phyloP scores from a whole-genome alignment of 2,329 filamentous ascomycete genomes.

The Trichoderma breve region DNA sequence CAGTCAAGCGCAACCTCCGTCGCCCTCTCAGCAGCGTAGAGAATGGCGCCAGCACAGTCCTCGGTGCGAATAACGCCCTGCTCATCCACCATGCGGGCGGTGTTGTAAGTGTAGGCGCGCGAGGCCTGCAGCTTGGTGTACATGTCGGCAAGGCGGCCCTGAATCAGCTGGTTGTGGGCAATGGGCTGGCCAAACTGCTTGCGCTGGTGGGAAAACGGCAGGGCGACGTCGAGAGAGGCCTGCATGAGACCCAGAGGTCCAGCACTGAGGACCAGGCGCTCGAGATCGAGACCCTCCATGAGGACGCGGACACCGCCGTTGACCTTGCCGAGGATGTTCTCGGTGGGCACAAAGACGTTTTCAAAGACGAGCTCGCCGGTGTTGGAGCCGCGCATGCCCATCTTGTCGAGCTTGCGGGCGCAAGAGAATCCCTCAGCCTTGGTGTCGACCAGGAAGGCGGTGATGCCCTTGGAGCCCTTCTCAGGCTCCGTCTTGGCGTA shows the following conservation, averaged over 20 bases:
- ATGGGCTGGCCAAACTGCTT: constrained; percentile 87
- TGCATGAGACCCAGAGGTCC: constrained; percentile 95
- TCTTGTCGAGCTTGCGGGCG: constrained; percentile 90
- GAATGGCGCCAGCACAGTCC: constrained; percentile 90
- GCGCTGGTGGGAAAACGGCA: constrained; percentile 86
- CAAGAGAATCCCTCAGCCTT: constrained; percentile 74
- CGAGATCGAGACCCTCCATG: constrained; percentile 94
- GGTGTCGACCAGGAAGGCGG: constrained; percentile 84
- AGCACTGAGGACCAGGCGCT: constrained; percentile 85
- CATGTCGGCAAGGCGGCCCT: constrained; percentile 94
- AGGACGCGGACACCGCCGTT: constrained; percentile 85
- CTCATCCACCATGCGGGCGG: constrained; percentile 78
- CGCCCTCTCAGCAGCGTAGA: constrained; percentile 88
- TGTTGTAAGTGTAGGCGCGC: constrained; percentile 82
- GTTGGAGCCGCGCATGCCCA: constrained; percentile 96
- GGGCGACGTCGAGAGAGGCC: constrained; percentile 76
- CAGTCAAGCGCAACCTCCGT: constrained; percentile 84
- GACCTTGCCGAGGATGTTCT: constrained; percentile 75
- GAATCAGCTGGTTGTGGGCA: constrained; percentile 88
- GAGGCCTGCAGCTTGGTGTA: constrained; percentile 88
- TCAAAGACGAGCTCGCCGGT: constrained; percentile 94
- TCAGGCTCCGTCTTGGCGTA: constrained; percentile 91
- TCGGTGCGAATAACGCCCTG: constrained; percentile 71
- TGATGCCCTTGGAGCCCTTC: constrained; percentile 84
- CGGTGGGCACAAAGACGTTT: constrained; percentile 79